Conservation (phyloP, 2,329 filamentous ascomycete genomes). For the Fusarium buxicola region DNA sequence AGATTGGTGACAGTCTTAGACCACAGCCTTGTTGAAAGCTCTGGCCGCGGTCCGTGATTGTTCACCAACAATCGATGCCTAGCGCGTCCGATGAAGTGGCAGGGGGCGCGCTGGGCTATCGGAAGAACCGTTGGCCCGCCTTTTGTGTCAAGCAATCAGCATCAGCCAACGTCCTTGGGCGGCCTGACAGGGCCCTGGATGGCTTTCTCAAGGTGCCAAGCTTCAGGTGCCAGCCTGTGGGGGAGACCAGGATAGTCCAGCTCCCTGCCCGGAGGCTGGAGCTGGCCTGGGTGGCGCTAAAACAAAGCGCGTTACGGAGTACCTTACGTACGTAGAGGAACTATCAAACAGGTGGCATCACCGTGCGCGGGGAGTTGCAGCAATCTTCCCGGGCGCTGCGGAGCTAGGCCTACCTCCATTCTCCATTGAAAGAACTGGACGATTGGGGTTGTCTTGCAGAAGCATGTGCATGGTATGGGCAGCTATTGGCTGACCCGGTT, state of each 20-base stretch:
- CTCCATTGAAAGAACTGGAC: conserved; percentile 8
- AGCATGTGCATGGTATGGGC: conserved; percentile 22
- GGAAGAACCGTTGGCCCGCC: conserved; percentile 26
- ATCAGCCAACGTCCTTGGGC: background rate
- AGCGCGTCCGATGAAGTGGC: conserved; percentile 19
- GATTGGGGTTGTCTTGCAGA: conserved; percentile 6
- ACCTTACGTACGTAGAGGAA: too few species aligned
- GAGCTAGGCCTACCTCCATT: too few species aligned
- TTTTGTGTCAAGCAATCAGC: background rate
- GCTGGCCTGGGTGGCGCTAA: conserved; percentile 19
- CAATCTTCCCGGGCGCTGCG: conserved; percentile 6
- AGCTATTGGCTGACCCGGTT: conserved; percentile 13
- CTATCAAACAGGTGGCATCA: conserved; percentile 31
- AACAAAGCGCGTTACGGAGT: too few species aligned
- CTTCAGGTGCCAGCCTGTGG: conserved; percentile 2
- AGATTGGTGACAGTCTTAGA: background rate
- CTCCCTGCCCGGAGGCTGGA: too few species aligned
- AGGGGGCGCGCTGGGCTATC: background rate
- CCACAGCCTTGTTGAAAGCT: conserved; percentile 14
- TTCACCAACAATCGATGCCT: conserved; percentile 9
- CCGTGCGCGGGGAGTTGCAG: conserved; percentile 4
- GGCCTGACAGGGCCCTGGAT: too few species aligned
- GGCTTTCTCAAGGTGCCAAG: too few species aligned
- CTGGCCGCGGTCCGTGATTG: conserved; percentile 26
- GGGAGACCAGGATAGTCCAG: conserved; percentile 22